Conservation (phyloP, 2,329 filamentous ascomycete genomes). For the Hortaea werneckii region DNA sequence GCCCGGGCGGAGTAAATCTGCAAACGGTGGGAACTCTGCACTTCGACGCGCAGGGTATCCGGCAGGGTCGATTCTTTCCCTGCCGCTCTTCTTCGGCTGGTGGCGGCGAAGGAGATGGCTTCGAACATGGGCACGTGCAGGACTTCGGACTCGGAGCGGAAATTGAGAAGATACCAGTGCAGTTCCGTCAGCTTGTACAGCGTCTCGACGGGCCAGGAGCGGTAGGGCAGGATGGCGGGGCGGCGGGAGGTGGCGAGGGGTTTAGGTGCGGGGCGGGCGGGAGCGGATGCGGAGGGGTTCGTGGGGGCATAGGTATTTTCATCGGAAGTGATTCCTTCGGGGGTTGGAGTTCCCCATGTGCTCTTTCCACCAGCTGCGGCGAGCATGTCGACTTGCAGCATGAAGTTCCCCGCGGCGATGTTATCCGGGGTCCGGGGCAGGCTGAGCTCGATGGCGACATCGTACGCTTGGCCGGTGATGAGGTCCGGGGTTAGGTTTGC, state of each 20-base stretch:
- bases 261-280: conserved; percentile 9
- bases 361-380: conserved; percentile 19
- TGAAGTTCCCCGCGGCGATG: conserved; percentile 77
- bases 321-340: not conserved
- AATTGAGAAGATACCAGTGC: conserved; percentile 59
- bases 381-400: conserved; percentile 70
- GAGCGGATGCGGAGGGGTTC: not conserved
- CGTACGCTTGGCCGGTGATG: conserved; percentile 68
- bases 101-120: conserved; percentile 52
- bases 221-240: conserved; percentile 70
- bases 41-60: conserved; percentile 48
- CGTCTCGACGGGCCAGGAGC: conserved; percentile 56
- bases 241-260: conserved; percentile 49
- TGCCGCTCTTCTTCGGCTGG: conserved; percentile 17
- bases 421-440: conserved; percentile 74
- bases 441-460: conserved; percentile 63
- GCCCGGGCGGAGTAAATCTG: conserved; percentile 66
- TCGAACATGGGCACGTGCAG: conserved; percentile 66
- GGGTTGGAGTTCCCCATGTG: conserved; percentile 3
- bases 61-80: conserved; percentile 36
- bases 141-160: conserved; percentile 51
- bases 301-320: too few relatives aligned
- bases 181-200: conserved; percentile 53
- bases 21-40: conserved; percentile 57
- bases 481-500: conserved; percentile 43